Conservation (phyloP, 1,284 basidiomycete species). For the Sanghuangporus sanghuang region DNA sequence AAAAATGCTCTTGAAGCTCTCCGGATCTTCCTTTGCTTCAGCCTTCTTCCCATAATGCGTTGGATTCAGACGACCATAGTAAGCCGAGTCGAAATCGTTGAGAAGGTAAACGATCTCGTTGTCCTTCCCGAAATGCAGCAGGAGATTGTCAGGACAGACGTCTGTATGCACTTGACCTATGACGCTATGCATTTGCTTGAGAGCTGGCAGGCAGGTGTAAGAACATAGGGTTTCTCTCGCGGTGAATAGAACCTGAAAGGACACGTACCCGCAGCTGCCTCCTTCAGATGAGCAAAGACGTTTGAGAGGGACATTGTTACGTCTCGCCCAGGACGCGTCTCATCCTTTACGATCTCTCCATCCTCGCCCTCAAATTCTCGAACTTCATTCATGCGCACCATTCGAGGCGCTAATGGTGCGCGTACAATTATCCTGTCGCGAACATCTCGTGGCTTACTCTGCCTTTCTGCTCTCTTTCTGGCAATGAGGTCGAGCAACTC, state of each 20-base stretch:
- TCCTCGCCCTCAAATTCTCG: neutral
- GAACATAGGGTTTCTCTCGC: neutral
- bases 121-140: neutral
- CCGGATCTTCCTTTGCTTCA: neutral
- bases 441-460: neutral
- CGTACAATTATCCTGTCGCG: neutral
- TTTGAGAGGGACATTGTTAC: neutral
- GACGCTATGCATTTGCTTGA: neutral
- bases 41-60: neutral
- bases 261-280: neutral
- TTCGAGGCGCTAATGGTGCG: neutral
- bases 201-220: neutral
- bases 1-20: neutral
- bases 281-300: neutral
- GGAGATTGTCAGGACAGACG: neutral
- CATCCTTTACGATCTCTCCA: neutral
- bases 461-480: neutral
- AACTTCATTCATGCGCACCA: neutral
- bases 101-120: neutral
- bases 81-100: neutral
- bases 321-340: neutral
- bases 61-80: neutral
- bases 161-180: neutral
- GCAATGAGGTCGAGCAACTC: neutral
- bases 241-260: neutral